Evolutionary conservation across 192 early-diverging fungal genomes (phyloP), one percentile per base, ranked within the genome.

Genomic region (Chytriomyces sp.): DNA sequence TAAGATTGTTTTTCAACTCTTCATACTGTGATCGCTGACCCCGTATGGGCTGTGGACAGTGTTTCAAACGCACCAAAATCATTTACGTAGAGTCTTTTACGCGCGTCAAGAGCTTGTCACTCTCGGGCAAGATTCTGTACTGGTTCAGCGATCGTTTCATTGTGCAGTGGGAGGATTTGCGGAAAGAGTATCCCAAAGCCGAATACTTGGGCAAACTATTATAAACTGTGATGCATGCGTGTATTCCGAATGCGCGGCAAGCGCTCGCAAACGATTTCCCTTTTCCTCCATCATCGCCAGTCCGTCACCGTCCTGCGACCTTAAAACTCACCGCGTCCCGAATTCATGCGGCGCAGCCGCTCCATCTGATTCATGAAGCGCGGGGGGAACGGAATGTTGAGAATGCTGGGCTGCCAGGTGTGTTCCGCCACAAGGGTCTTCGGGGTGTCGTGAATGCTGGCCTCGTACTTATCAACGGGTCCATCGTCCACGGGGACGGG

Each of bases 41-140:
- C n/a, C n/a, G n/a, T n/a, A n/a, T n/a, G n/a, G n/a, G n/a, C n/a
- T n/a, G n/a, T n/a, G n/a, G n/a, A n/a, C n/a, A n/a, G n/a, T n/a
- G n/a, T n/a, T n/a, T n/a, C 7, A 77, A 58, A 54, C 88, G 78
- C 59, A 88, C 88, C 5, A 82, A 82, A 5, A 75, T 95, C 8
- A 74, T 97, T 6, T 98, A 91, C 82, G 80, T 99, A 1, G 97
- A 99, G 80, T 94, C 94, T 6, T 91, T 94, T 87, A 96, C 97
- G 28, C 82, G 97, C 14, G 95, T 98, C 0, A 60, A 80, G 8
- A 81, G 81, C 2, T 74, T 98, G n/a, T 98, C 96, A n/a, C 75
- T 99, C 4, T 89, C 93, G 0, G 97, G 96, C 5, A 89, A 82
- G 78, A 74, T 99, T 17, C 54, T 94, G 30, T 94, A 94, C 78